A percentile compares a stretch with the other conserved stretches of the same genome.
phyloP scores from a whole-genome alignment of 768 basidiomycete species.

The Mycena pura region DNA sequence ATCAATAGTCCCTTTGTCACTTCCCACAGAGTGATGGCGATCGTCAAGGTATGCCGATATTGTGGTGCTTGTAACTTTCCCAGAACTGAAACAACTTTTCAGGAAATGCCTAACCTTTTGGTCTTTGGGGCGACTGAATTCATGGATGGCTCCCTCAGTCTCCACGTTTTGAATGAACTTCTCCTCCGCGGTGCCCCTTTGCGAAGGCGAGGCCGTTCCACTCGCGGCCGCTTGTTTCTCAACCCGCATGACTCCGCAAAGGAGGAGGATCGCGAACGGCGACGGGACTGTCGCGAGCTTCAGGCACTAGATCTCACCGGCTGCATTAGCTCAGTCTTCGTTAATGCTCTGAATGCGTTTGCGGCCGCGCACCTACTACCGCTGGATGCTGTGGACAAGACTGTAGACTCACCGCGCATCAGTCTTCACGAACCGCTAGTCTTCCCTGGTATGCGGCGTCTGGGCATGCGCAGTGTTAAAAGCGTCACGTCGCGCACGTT shows the following conservation, averaged over 20 bases:
- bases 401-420: constrained; percentile 59
- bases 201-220: constrained; percentile 70
- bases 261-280: constrained; percentile 78
- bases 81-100: too few relatives aligned
- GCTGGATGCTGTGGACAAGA: constrained; percentile 51
- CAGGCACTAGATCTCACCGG: constrained; percentile 94
- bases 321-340: constrained; percentile 91
- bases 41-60: constrained; percentile 89
- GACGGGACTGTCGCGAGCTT: constrained; percentile 75
- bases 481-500: constrained; percentile 75
- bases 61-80: too few relatives aligned
- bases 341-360: constrained; percentile 84
- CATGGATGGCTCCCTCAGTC: constrained; percentile 92
- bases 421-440: constrained; percentile 57
- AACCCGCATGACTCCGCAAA: constrained; percentile 68
- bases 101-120: constrained; percentile 89
- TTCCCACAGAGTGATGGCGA: constrained; percentile 77
- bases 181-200: constrained; percentile 84
- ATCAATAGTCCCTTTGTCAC: constrained; percentile 93
- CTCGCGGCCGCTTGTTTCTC: constrained; percentile 64
- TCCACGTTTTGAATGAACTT: constrained; percentile 86
- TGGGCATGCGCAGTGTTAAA: constrained; percentile 84
- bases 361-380: constrained; percentile 69
- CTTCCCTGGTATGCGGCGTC: constrained; percentile 76
- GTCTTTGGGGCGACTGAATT: constrained; percentile 98